Conservation (phyloP, 768 basidiomycete genomes). For the Boletellus ananiceps region DNA sequence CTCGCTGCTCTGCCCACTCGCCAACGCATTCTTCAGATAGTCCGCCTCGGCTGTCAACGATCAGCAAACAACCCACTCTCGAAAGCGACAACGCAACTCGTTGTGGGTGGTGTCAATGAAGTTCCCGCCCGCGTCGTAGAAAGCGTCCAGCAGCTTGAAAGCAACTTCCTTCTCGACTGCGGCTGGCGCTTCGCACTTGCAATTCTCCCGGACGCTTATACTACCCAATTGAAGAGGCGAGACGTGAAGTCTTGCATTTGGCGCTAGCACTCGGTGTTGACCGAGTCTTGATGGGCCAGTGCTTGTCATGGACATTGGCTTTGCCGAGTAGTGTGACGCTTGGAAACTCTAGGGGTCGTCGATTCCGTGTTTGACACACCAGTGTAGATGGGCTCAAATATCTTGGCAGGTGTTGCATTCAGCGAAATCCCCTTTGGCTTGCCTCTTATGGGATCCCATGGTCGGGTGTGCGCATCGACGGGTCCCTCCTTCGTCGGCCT, state of each 20-base stretch:
- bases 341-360: too few species aligned
- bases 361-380: too few species aligned
- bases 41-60: constrained; percentile 43
- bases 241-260: constrained; percentile 39
- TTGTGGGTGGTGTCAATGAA: constrained; percentile 16
- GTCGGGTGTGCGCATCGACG: too few species aligned
- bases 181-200: neutral
- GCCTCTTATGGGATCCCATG: too few species aligned
- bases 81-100: constrained; percentile 44
- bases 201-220: constrained; percentile 31
- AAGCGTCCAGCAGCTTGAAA: constrained; percentile 46
- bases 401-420: too few species aligned
- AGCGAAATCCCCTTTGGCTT: too few species aligned
- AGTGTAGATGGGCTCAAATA: too few species aligned
- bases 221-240: constrained; percentile 45
- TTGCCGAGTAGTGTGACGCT: too few species aligned
- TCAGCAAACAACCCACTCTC: constrained; percentile 27
- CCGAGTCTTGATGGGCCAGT: constrained; percentile 11
- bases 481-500: too few species aligned
- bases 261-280: constrained; percentile 34
- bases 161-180: constrained; percentile 36
- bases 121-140: constrained; percentile 7
- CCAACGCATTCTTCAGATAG: constrained; percentile 46
- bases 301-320: too few species aligned
- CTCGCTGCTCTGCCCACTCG: constrained; percentile 43